Base-by-base conservation (phyloP, 2,329 filamentous ascomycete species). In the Claviceps arundinis region DNA sequence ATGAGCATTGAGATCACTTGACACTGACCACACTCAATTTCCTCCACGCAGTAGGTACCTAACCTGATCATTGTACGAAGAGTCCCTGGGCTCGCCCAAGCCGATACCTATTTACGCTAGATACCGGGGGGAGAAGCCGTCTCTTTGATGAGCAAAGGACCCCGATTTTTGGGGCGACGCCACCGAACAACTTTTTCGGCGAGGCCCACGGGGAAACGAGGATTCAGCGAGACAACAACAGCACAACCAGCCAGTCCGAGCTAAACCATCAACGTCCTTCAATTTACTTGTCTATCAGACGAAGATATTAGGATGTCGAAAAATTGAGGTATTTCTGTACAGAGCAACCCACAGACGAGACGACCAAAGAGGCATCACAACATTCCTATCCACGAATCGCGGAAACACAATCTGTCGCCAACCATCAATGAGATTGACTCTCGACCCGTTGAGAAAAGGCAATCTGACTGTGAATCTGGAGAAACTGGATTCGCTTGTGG, bases 1-100 rank as follows among this genome's bases (percentile, higher is more conserved):
- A 50, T 53, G 47, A n/a, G n/a, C n/a, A n/a, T n/a, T n/a, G n/a
- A 51, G 53, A 51, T 55, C 47, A 50, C 19, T 19, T 19, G 19
- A 19, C 19, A 19, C 48, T 53, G 53, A 45, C 17, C 43, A 46
- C 44, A 34, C 26, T 30, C 26, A 16, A 16, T 37, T 16, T 14
- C 26, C 26, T n/a, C 1, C 17, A 37, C 16, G 24, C 43, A 30
- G n/a, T 7, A 22, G 22, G 22, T 22, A 22, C 22, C 22, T 22
- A n/a, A 45, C 14, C 19, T 24, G n/a, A 45, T 30, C 5, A 42
- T 11, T 40, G 19, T 37, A 11, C 5, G 22, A 47, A 38, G 34
- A 11, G 30, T 34, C 30, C 9, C 30, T 34, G 30, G 9, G 30
- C n/a, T 13, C 16, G 17, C 44, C 11, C 5, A 47, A 22, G 19